Conservation (phyloP, 2,329 filamentous ascomycete genomes). For the Didymella segeticola region DNA sequence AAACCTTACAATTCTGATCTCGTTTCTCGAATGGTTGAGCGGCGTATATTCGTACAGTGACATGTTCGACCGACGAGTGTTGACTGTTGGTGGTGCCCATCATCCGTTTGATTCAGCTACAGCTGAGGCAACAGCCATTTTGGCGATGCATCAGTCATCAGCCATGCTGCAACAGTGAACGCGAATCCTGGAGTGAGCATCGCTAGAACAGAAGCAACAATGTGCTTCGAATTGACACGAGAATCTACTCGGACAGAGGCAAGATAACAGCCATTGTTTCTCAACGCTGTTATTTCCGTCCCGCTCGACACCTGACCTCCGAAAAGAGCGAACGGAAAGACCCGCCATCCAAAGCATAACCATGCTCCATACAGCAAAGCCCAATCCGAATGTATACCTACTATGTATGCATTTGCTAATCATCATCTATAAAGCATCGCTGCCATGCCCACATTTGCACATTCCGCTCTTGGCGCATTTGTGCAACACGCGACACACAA, state of each 20-base stretch:
- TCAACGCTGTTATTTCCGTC: neutral
- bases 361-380: neutral
- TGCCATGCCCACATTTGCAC: conserved; percentile 6
- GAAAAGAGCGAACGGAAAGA: neutral
- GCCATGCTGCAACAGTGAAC: too few relatives aligned
- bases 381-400: neutral
- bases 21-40: neutral
- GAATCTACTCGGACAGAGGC: neutral
- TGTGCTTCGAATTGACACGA: too few relatives aligned
- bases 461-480: neutral
- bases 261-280: neutral
- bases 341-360: conserved; percentile 1
- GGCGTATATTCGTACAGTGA: neutral
- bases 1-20: neutral
- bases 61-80: neutral
- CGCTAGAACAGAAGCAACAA: too few relatives aligned
- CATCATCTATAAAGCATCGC: conserved; percentile 3
- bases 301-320: conserved; percentile 1
- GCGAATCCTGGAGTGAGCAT: too few relatives aligned
- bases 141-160: too few relatives aligned
- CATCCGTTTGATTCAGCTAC: too few relatives aligned
- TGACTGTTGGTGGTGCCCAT: too few relatives aligned
- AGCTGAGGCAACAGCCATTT: too few relatives aligned
- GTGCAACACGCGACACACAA: conserved; percentile 1
- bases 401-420: conserved; percentile 2